Conservation (phyloP, 495 filamentous ascomycete species). For the Beverwykella pulmonaria region DNA sequence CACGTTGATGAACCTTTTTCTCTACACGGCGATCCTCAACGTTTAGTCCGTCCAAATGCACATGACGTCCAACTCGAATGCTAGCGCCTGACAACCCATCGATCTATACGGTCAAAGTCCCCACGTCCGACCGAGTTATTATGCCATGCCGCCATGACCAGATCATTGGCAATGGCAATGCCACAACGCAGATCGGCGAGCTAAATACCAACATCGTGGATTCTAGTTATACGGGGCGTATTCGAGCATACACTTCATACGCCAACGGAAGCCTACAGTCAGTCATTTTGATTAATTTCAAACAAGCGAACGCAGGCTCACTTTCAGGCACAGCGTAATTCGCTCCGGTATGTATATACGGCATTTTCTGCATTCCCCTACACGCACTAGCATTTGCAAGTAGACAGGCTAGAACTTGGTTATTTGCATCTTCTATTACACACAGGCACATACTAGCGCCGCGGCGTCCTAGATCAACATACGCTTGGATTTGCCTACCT, state of each 20-base stretch:
- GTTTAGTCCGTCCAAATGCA: constrained; percentile 46
- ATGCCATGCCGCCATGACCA: constrained; percentile 47
- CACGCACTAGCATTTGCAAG: too few relatives aligned
- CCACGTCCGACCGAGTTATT: constrained; percentile 45
- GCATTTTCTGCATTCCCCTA: not conserved
- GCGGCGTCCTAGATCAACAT: too few relatives aligned
- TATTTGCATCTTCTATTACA: too few relatives aligned
- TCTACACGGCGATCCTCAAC: constrained; percentile 40
- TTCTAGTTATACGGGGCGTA: constrained; percentile 33
- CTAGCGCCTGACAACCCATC: constrained; percentile 45
- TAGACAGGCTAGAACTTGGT: too few relatives aligned
- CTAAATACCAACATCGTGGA: constrained; percentile 12
- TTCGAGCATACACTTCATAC: constrained; percentile 44
- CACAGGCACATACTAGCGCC: too few relatives aligned
- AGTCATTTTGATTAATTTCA: constrained; percentile 44
- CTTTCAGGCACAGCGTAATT: constrained; percentile 4
- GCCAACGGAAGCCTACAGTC: constrained; percentile 35
- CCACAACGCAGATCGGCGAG: constrained; percentile 40
- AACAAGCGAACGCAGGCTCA: constrained; percentile 36
- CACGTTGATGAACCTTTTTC: constrained; percentile 39
- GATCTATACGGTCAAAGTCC: constrained; percentile 36
- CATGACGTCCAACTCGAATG: constrained; percentile 49
- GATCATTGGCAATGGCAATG: constrained; percentile 43
- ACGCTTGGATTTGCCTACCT: too few relatives aligned
- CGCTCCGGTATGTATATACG: constrained; percentile 9